Percentiles rank a stretch among this genome's conserved stretches.
phyloP scores from a whole-genome alignment of 2,329 filamentous ascomycete species.

The Aspergillus fischeri region DNA sequence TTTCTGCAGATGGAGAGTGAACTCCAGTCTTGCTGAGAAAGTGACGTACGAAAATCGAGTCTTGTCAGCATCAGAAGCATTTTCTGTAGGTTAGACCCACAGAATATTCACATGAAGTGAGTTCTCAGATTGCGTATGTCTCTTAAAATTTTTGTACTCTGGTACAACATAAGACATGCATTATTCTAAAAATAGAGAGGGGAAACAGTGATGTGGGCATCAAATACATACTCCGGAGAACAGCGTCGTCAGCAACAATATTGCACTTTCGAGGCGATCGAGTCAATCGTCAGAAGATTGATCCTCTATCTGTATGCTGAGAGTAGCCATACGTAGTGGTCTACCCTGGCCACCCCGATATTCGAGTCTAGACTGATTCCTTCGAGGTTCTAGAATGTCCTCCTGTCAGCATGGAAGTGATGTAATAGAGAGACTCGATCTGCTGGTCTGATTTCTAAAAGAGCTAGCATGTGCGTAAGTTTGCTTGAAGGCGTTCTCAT shows the following conservation, averaged over 20 bases:
- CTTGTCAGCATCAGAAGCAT: neutral
- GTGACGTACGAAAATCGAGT: neutral
- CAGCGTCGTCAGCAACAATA: neutral
- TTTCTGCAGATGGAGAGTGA: neutral
- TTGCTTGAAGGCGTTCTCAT: neutral
- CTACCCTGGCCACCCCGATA: neutral
- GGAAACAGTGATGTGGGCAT: neutral
- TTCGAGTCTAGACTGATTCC: neutral
- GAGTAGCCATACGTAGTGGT: neutral
- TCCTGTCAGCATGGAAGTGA: neutral
- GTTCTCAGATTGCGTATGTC: neutral
- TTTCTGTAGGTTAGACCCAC: neutral
- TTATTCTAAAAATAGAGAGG: neutral
- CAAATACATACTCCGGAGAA: neutral
- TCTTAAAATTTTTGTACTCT: neutral
- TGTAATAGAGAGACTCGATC: neutral
- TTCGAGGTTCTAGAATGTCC: neutral
- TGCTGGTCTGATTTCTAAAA: neutral
- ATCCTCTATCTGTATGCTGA: neutral
- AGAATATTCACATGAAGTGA: too few species aligned
- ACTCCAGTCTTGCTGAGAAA: neutral
- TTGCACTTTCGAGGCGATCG: neutral
- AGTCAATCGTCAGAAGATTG: neutral
- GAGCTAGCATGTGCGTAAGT: neutral
- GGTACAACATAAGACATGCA: neutral